These are phyloP conservation scores for Aureobasidium uvarum DNA, from an alignment of 2,329 filamentous ascomycete species.

Conservation along the genomic window DNA sequence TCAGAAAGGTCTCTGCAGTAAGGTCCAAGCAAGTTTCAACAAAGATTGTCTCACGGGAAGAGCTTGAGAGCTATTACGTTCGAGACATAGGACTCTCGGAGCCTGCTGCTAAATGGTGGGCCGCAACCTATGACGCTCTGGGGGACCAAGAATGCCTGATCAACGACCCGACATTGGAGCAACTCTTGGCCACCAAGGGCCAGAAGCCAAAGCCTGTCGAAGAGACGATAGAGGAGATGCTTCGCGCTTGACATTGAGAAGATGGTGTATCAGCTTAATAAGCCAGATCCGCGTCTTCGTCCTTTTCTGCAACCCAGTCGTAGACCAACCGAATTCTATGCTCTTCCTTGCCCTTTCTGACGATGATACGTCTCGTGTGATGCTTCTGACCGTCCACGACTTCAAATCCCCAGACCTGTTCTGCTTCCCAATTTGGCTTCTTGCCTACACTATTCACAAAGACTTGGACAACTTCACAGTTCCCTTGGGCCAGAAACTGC, in stretches of 20 bases:
- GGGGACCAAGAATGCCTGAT: conserved; percentile 46
- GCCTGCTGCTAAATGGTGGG: conserved; percentile 48
- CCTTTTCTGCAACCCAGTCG: conserved; percentile 38
- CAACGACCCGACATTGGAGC: conserved; percentile 44
- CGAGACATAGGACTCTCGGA: conserved; percentile 40
- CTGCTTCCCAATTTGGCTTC: conserved; percentile 50
- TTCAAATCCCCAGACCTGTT: conserved; percentile 54
- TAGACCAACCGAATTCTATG: conserved; percentile 46
- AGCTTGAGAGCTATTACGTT: conserved; percentile 46
- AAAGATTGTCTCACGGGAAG: conserved; percentile 41
- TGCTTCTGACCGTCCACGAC: conserved; percentile 44
- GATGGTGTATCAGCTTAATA: background rate
- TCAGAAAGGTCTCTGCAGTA: conserved; percentile 34
- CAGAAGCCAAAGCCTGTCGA: conserved; percentile 42
- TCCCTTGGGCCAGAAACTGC: conserved; percentile 49
- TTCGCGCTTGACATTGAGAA: conserved; percentile 1
- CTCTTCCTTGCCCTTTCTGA: conserved; percentile 43
- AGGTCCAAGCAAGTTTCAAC: conserved; percentile 38
- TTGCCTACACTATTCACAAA: conserved; percentile 48
- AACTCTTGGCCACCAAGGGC: conserved; percentile 39
- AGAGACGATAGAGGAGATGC: conserved; percentile 45
- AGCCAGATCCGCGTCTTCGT: conserved; percentile 11
- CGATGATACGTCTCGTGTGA: conserved; percentile 43
- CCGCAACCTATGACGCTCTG: conserved; percentile 47
- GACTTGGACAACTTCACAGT: conserved; percentile 48